Base-by-base conservation (phyloP, 2,329 filamentous ascomycete genomes). In the Exophiala aquamarina region DNA sequence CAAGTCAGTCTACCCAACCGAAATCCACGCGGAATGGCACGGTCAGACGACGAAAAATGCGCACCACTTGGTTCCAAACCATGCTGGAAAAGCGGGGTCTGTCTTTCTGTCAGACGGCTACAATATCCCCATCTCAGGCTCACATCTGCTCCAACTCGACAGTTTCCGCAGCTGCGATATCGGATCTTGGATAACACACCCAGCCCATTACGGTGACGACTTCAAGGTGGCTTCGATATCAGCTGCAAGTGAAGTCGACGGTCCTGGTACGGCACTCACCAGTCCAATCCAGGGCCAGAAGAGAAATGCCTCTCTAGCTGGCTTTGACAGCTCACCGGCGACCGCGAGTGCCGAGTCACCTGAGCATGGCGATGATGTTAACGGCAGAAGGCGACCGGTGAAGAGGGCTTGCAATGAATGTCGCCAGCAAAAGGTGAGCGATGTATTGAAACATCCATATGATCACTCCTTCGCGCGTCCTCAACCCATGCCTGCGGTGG, bases 331-430 rank as follows among this genome's bases (percentile, higher is more conserved):
- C 56, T 74, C 72, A 14, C 71, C 72, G 8, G 69, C 66, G 26
- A 49, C 32, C 33, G 35, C 35, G 15, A 75, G 72, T 57, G 61
- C 68, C 18, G 58, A 58, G 38, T 59, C 57, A 36, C 52, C 50
- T 7, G 57, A 61, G 20, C 34, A 62, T 46, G 52, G 35, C 18
- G 35, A 37, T 20, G 35, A 37, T 20, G 35, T 20, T 7, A 37
- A 37, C 18, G 54, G 37, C 64, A 66, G 34, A 70, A 72, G 52
- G 70, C 73, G 48, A 68, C 73, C 73, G 2, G 70, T 75, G 52
- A 82, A 85, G 68, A 73, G 82, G 60, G 82, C 82, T 15, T 86
- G 82, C 64, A 85, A 85, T 63, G 81, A 86, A 61, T 86, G 82
- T 63, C 73, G 82, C 40, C 83, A 86, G 65, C 82, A 86, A 61